Conservation (phyloP, 2,329 filamentous ascomycete species). For the Ophiostoma quercus region DNA sequence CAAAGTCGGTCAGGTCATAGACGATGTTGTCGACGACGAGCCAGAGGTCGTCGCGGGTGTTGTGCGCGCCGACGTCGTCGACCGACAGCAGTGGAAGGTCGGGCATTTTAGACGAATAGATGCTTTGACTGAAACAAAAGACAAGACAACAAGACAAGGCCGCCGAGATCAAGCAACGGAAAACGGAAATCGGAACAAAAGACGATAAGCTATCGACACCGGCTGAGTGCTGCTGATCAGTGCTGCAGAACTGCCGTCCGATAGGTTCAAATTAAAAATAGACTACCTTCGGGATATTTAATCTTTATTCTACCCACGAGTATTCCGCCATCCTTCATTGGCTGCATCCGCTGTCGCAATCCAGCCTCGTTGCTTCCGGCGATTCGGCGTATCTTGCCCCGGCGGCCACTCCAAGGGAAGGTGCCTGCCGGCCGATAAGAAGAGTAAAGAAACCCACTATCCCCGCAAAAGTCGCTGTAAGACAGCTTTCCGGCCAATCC, state of each 20-base stretch:
- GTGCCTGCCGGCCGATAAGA: background rate
- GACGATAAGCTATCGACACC: background rate
- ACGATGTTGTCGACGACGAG: conserved; percentile 63
- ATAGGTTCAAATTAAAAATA: no score
- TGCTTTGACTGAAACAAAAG: background rate
- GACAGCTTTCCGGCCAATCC: conserved; percentile 10
- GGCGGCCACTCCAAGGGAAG: background rate
- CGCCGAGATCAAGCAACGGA: background rate
- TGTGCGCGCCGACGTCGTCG: conserved; percentile 45
- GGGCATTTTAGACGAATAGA: background rate
- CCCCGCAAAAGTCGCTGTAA: background rate
- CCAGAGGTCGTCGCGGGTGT: conserved; percentile 52
- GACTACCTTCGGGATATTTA: no score
- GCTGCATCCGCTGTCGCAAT: conserved; percentile 2
- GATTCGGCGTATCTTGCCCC: background rate
- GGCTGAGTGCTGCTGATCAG: background rate
- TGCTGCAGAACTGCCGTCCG: no score
- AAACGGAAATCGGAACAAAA: background rate
- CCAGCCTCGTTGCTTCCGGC: background rate
- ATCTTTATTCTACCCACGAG: background rate
- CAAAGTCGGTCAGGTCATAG: conserved; percentile 65
- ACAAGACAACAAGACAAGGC: background rate
- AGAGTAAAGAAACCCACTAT: no score
- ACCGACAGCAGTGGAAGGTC: conserved; percentile 5
- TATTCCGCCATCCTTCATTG: background rate